phyloP scores from a whole-genome alignment of 352 stramenopile genomes.

The Pythium oligandrum region DNA sequence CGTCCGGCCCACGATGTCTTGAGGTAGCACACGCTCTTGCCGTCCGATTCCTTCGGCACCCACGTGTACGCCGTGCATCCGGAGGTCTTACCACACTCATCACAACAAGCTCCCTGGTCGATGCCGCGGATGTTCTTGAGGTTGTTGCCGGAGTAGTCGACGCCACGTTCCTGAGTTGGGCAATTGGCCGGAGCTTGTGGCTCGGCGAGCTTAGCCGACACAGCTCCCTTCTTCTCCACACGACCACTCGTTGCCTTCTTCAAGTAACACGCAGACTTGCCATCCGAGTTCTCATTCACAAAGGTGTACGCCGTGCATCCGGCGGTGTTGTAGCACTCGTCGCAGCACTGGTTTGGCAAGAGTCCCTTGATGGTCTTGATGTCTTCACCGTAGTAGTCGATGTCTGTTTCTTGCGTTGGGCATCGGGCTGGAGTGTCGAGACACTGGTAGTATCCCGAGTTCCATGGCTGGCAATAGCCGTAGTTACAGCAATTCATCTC shows the following conservation, averaged over 20 bases:
- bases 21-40: slow-evolving; percentile 47
- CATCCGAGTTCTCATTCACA: slow-evolving; percentile 51
- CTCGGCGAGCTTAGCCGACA: slow-evolving; percentile 5
- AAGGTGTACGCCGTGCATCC: slow-evolving; percentile 55
- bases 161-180: too few species aligned
- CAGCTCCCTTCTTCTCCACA: background rate
- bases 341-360: slow-evolving; percentile 34
- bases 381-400: slow-evolving; percentile 51
- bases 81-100: slow-evolving; percentile 7
- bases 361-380: slow-evolving; percentile 36
- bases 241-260: slow-evolving; percentile 4
- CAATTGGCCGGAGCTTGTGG: too few species aligned
- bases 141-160: too few species aligned
- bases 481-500: slow-evolving; percentile 31
- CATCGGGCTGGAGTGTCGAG: slow-evolving; percentile 29
- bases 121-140: slow-evolving; percentile 3
- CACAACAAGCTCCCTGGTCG: slow-evolving; percentile 3
- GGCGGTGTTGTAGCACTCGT: slow-evolving; percentile 24
- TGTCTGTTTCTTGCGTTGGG: slow-evolving; percentile 32
- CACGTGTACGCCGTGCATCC: slow-evolving; percentile 9
- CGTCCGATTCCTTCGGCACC: slow-evolving; percentile 13
- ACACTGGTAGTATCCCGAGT: slow-evolving; percentile 58
- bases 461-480: slow-evolving; percentile 65
- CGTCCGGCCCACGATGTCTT: slow-evolving; percentile 16
- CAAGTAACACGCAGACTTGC: slow-evolving; percentile 19